Base-by-base conservation (phyloP, 1,139 yeast genomes). In the Diutina siamensis region DNA sequence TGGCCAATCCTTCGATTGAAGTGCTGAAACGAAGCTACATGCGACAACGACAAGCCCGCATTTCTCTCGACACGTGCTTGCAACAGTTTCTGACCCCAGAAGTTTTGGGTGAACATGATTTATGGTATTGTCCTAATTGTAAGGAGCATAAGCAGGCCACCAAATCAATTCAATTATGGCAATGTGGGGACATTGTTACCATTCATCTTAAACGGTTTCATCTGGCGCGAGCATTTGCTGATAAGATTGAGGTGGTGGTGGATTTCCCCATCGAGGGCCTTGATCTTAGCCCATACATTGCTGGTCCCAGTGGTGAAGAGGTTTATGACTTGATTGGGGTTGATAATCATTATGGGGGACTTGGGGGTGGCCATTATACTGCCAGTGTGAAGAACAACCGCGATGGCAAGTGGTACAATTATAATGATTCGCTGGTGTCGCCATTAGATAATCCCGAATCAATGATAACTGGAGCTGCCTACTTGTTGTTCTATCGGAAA, bases 341-440 rank as follows among this genome's bases (percentile, higher is more conserved):
- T 22, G 97, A 89, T 59, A 89, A 89, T 60, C 98, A 92, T 59
- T 89, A 73, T 59, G 98, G 98, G 47, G 97, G 97, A 0, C 69
- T 92, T 31, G 97, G 97, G 1, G 98, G 98, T 7, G 98, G 98
- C 2, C 98, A 92, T 64, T 92, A 92, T 60, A 92, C 98, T 1
- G 87, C 97, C 0, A 82, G 79, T 54, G 97, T 77, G 1, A 83
- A 82, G 60, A 89, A 89, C 57, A 82, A 80, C 61, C 69, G 78
- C 45, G 95, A 86, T 55, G 65, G 67, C 28, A 71, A 79, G 52
- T 92, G 98, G 97, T 88, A 88, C 59, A 84, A 87, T 58, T 92
- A 74, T 61, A 92, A 92, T 59, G 98, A 92, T 60, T 80, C 95
- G 8, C 64, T 82, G 34, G 97, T 89, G 1, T 66, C 77, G 0